Percentiles rank a stretch among this genome's conserved stretches.
phyloP scores from a whole-genome alignment of 805 yeast species.

The Ogataea sp. region DNA sequence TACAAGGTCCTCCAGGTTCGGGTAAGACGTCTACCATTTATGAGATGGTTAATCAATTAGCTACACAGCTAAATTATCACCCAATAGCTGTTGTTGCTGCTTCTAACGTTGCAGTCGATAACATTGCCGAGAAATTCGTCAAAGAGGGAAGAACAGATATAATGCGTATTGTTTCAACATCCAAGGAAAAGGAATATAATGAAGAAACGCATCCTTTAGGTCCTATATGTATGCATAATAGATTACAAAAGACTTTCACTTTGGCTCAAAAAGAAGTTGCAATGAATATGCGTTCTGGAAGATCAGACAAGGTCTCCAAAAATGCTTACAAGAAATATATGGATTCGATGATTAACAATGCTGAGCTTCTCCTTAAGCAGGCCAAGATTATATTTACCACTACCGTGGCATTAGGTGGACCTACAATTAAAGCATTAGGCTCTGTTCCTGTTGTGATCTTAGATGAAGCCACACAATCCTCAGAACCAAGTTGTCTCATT shows the following conservation, averaged over 20 bases:
- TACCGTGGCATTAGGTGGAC: constrained; percentile 65
- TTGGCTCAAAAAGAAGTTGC: constrained; percentile 33
- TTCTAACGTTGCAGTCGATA: constrained; percentile 68
- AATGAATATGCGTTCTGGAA: constrained; percentile 35
- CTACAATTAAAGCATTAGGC: constrained; percentile 45
- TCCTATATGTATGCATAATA: constrained; percentile 57
- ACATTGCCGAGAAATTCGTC: constrained; percentile 62
- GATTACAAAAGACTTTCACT: constrained; percentile 43
- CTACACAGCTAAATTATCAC: constrained; percentile 47
- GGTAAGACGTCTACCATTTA: constrained; percentile 80
- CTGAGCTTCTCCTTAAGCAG: constrained; percentile 47
- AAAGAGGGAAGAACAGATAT: constrained; percentile 41
- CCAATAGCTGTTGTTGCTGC: constrained; percentile 72
- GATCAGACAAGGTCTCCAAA: constrained; percentile 30
- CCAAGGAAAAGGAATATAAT: constrained; percentile 55
- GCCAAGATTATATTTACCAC: constrained; percentile 68
- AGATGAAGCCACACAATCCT: constrained; percentile 76
- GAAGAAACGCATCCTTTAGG: constrained; percentile 44
- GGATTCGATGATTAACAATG: constrained; percentile 33
- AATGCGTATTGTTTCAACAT: constrained; percentile 48
- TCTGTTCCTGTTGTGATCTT: constrained; percentile 54
- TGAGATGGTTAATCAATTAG: constrained; percentile 70
- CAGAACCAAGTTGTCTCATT: constrained; percentile 64
- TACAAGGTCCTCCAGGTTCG: constrained; percentile 79
- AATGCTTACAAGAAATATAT: constrained; percentile 43